phyloP scores from a whole-genome alignment of 192 early-diverging fungal species.

The Coemansia sp. region DNA sequence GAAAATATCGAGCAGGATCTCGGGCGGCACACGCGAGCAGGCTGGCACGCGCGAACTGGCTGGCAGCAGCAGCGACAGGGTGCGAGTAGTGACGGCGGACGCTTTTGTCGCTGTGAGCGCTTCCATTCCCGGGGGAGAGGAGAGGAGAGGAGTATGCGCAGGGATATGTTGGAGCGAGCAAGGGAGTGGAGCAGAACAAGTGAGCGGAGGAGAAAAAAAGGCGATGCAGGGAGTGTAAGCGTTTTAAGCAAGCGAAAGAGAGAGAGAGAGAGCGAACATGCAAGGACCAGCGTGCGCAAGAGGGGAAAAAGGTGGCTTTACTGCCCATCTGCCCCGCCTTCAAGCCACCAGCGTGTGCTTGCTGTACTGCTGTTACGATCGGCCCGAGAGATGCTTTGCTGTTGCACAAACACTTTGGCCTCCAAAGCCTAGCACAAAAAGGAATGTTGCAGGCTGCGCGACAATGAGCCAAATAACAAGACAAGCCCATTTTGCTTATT shows the following conservation, averaged over 20 bases:
- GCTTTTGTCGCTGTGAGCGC: neutral
- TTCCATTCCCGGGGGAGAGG: neutral
- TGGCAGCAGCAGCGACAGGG: neutral
- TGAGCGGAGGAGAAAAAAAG: neutral
- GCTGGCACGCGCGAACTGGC: conserved; percentile 20
- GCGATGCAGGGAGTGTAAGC: neutral
- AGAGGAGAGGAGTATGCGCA: too few relatives aligned
- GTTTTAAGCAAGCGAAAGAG: neutral
- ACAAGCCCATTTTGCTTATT: too few relatives aligned
- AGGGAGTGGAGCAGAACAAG: too few relatives aligned
- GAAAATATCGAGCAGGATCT: conserved; percentile 38
- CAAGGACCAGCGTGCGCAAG: too few relatives aligned
- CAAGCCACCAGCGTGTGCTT: too few relatives aligned
- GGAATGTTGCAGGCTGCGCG: too few relatives aligned
- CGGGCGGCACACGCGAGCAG: conserved; percentile 36
- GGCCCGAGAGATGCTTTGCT: too few relatives aligned
- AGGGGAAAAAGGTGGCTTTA: neutral
- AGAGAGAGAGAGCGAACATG: neutral
- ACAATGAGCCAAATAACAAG: too few relatives aligned
- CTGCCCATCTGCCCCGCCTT: too few relatives aligned
- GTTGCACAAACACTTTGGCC: too few relatives aligned
- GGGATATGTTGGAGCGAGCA: too few relatives aligned
- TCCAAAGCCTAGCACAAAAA: neutral
- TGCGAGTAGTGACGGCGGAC: neutral
- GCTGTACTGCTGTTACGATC: too few relatives aligned